These are phyloP conservation scores for Flaveria linearis DNA, from an alignment of 129 eudicot genomes.

Conservation along the genomic window DNA sequence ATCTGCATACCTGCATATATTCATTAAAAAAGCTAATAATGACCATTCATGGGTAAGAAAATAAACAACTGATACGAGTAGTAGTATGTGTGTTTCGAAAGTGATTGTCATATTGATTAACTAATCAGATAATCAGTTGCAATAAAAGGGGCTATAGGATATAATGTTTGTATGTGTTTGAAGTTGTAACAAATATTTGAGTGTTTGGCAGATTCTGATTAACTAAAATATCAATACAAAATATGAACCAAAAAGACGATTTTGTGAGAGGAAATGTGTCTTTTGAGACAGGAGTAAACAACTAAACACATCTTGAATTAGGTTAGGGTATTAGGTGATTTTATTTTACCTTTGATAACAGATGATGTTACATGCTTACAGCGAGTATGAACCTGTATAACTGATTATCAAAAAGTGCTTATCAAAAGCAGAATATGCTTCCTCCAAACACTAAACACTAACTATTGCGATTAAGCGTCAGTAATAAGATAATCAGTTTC, in stretches of 20 bases:
- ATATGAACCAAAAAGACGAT: too few species aligned
- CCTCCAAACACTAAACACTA: conserved; percentile 1
- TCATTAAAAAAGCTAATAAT: conserved; percentile 6
- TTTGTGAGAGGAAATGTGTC: too few species aligned
- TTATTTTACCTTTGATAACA: neutral
- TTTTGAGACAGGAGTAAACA: neutral
- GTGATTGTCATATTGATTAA: too few species aligned
- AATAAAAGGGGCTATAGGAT: too few species aligned
- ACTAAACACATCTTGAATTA: neutral
- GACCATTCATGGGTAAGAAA: conserved; percentile 2
- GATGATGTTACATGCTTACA: neutral
- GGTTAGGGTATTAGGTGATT: neutral
- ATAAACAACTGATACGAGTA: too few species aligned
- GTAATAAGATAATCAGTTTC: neutral
- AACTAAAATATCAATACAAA: too few species aligned
- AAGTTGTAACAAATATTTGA: too few species aligned
- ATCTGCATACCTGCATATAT: conserved; percentile 53
- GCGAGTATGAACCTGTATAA: neutral
- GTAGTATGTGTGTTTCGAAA: too few species aligned
- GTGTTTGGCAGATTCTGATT: too few species aligned
- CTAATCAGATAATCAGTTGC: too few species aligned
- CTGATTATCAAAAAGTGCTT: neutral
- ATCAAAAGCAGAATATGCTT: neutral
- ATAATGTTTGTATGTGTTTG: too few species aligned
- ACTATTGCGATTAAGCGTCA: too few species aligned